These are phyloP conservation scores for Trichoderma pleuroti DNA, from an alignment of 2,329 filamentous ascomycete genomes.

Conservation along the genomic window DNA sequence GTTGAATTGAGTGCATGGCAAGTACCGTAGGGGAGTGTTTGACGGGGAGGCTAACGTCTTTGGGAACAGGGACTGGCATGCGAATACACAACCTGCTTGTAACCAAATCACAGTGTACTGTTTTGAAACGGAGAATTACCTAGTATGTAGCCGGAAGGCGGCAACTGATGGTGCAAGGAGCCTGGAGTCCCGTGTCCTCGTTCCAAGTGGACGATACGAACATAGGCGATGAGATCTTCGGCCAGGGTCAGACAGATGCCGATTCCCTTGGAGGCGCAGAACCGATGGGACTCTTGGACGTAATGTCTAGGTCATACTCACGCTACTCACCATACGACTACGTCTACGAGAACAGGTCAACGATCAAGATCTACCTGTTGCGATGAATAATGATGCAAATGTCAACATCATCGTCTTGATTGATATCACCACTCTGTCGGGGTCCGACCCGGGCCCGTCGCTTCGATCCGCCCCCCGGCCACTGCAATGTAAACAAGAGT, in stretches of 20 bases:
- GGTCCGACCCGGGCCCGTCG: constrained; percentile 5
- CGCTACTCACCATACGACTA: not conserved
- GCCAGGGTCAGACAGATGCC: not conserved
- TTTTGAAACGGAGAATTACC: not conserved
- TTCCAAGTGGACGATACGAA: not conserved
- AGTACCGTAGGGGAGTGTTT: not conserved
- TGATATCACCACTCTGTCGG: not conserved
- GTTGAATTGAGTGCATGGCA: not conserved
- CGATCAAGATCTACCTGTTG: not conserved
- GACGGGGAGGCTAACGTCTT: not conserved
- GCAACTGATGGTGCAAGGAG: not conserved
- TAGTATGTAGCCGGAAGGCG: not conserved
- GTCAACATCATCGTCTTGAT: not conserved
- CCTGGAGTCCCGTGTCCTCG: not conserved
- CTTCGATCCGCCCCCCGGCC: not conserved
- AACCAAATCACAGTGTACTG: not conserved
- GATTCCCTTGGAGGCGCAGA: not conserved
- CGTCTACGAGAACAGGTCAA: not conserved
- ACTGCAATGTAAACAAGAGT: not conserved
- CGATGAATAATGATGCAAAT: not conserved
- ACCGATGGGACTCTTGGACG: not conserved
- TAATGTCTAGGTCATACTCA: not conserved
- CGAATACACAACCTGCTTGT: not conserved
- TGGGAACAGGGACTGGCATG: not conserved
- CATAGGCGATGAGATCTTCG: not conserved